A percentile compares a stretch with the other conserved stretches of the same genome.
Conservation (phyloP, 1,284 basidiomycete genomes). For the Grifola frondosa region DNA sequence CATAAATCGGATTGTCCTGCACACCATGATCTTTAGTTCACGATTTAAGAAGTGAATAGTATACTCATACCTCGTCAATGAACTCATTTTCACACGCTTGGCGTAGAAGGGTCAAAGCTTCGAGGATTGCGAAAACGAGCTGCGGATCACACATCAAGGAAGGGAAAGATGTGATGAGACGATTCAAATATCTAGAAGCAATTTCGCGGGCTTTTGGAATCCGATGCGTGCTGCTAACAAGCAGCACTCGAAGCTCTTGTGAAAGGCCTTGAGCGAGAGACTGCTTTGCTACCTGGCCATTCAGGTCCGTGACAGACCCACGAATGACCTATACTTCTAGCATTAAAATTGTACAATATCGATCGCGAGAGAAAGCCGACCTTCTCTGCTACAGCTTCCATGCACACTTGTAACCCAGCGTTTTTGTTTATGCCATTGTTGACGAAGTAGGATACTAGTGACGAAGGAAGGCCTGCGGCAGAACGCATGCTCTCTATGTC, state of each 20-base stretch:
- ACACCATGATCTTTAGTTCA: neutral
- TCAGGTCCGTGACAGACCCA: conserved; percentile 70
- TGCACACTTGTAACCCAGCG: conserved; percentile 63
- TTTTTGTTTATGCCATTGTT: conserved; percentile 86
- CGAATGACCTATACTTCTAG: conserved; percentile 61
- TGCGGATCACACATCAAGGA: conserved; percentile 90
- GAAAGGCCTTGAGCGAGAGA: conserved; percentile 73
- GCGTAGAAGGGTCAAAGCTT: conserved; percentile 88
- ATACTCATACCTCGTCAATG: conserved; percentile 74
- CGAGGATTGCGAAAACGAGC: conserved; percentile 87
- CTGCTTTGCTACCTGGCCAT: conserved; percentile 76
- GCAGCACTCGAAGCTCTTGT: conserved; percentile 72
- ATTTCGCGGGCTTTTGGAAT: conserved; percentile 80
- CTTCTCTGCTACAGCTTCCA: conserved; percentile 88
- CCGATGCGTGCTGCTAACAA: conserved; percentile 84
- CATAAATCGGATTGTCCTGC: conserved; percentile 86
- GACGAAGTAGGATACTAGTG: conserved; percentile 85
- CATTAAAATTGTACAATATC: neutral
- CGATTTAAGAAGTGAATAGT: neutral
- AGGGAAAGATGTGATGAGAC: conserved; percentile 90
- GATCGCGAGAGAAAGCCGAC: conserved; percentile 38
- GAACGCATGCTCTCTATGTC: conserved; percentile 90
- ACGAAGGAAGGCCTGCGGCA: conserved; percentile 77
- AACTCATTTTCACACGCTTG: conserved; percentile 90
- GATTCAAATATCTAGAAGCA: conserved; percentile 82